Conservation (phyloP, 257 asterid species). For the Lithospermum erythrorhizon region DNA sequence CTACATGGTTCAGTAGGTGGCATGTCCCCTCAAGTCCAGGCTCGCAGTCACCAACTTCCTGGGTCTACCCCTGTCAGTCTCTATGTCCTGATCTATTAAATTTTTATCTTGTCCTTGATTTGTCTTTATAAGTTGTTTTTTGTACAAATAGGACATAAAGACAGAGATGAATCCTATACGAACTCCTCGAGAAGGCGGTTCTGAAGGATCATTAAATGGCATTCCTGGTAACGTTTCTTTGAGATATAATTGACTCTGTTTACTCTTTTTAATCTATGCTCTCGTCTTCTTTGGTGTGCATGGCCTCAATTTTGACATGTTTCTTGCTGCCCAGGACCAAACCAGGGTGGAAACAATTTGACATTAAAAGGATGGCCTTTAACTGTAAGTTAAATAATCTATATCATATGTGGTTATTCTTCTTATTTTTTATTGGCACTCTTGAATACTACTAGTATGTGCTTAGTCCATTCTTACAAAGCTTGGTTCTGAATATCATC, state of each 20-base stretch:
- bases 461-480: neutral
- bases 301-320: neutral
- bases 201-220: constrained; percentile 94
- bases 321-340: constrained; percentile 56
- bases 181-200: constrained; percentile 65
- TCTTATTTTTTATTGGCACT: neutral
- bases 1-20: constrained; percentile 72
- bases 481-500: too few relatives aligned
- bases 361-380: constrained; percentile 99
- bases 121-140: neutral
- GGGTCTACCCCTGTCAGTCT: constrained; percentile 78
- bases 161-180: constrained; percentile 75
- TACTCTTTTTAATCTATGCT: neutral
- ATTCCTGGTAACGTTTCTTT: constrained; percentile 47
- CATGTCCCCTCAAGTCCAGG: constrained; percentile 89
- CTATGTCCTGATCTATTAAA: neutral
- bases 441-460: neutral
- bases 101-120: neutral
- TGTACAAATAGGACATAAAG: constrained; percentile 62
- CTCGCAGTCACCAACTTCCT: constrained; percentile 84
- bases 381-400: constrained; percentile 51
- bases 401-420: neutral
- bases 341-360: constrained; percentile 88
- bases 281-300: neutral
- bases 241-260: neutral